Percentiles rank a stretch among this genome's conserved stretches.
Evolutionary conservation across 495 filamentous ascomycete genomes (phyloP).

Genomic region (Lichenothelia convexa): DNA sequence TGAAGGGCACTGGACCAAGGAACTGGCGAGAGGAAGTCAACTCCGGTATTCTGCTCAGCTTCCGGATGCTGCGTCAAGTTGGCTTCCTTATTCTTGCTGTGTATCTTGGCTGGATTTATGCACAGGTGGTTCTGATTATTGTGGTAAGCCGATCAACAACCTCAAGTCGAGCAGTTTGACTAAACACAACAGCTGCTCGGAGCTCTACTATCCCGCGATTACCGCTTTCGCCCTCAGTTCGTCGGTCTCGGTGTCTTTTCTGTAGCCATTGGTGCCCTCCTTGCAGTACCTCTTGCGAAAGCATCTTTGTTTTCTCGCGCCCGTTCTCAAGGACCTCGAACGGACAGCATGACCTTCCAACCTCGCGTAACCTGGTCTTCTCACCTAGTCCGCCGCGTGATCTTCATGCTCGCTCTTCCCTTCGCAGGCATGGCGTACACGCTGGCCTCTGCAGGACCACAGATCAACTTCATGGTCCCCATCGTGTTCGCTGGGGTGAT

Average conservation of each 20-base stretch:
- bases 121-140: constrained; percentile 50
- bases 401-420: constrained; percentile 47
- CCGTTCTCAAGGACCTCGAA: constrained; percentile 33
- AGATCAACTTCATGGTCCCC: constrained; percentile 38
- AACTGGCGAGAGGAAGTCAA: constrained; percentile 61
- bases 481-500: constrained; percentile 47
- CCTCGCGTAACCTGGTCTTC: constrained; percentile 43
- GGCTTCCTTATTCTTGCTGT: constrained; percentile 53
- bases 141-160: constrained; percentile 22
- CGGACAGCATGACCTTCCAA: constrained; percentile 40
- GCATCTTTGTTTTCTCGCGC: constrained; percentile 45
- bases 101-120: constrained; percentile 63
- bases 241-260: constrained; percentile 45
- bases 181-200: constrained; percentile 39
- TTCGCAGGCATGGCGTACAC: constrained; percentile 46
- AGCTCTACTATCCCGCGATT: constrained; percentile 43
- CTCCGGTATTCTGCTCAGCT: constrained; percentile 45
- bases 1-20: constrained; percentile 43
- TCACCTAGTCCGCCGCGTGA: constrained; percentile 45
- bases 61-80: constrained; percentile 49
- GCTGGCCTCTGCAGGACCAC: constrained; percentile 37
- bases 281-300: constrained; percentile 53
- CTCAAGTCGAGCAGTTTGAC: neutral
- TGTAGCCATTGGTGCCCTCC: constrained; percentile 44
- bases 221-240: constrained; percentile 38